Percentiles rank a stretch among this genome's conserved stretches.
These are phyloP conservation scores for Pseudisothecium myosuroides DNA, from an alignment of 225 moss, liverwort and hornwort species.

Conservation along the genomic window DNA sequence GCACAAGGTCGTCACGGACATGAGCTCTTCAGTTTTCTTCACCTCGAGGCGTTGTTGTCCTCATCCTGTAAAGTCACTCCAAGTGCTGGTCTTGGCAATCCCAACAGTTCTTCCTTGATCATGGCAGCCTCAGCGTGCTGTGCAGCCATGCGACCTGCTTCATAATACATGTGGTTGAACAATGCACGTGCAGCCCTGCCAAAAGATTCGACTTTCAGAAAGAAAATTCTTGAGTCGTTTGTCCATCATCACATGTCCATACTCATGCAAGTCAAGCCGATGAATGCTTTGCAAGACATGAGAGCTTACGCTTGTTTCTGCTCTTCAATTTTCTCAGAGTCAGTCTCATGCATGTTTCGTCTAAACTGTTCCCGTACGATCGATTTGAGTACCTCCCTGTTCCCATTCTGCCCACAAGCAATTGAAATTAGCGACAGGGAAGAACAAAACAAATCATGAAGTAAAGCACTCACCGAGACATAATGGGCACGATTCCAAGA, in stretches of 20 bases:
- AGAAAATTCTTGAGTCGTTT: not conserved
- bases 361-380: conserved; percentile 58
- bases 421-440: not conserved
- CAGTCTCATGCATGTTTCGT: conserved; percentile 57
- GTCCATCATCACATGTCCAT: not conserved
- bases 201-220: not conserved
- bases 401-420: conserved; percentile 46
- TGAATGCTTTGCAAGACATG: not conserved
- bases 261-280: not conserved
- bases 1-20: not conserved
- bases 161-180: conserved; percentile 42
- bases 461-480: not conserved
- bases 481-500: not conserved
- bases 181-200: conserved; percentile 25
- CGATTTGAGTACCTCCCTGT: conserved; percentile 37
- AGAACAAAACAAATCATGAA: not conserved
- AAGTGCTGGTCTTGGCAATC: conserved; percentile 10
- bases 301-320: conserved; percentile 60
- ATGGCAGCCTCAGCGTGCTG: conserved; percentile 9
- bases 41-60: conserved; percentile 2
- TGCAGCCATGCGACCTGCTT: conserved; percentile 28
- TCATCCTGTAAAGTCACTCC: conserved; percentile 19
- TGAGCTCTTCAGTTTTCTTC: not conserved
- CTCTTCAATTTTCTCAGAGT: conserved; percentile 61
- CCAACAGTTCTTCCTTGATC: conserved; percentile 14